These are phyloP conservation scores for Bothriochloa decipiens DNA, from an alignment of 176 grass and related monocot species.

Conservation along the genomic window DNA sequence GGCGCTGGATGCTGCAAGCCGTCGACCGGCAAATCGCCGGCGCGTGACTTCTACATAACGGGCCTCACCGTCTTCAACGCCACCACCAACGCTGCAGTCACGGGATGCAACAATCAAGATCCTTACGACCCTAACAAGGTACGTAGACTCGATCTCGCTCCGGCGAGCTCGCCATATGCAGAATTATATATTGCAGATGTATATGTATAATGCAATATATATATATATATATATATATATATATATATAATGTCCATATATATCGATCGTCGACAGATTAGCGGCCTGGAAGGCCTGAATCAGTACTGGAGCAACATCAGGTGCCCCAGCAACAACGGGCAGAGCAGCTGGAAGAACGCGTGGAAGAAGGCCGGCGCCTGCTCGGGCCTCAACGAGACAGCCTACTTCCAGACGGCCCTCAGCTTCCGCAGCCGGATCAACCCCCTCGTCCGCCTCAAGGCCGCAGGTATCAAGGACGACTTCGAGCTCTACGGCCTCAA, in stretches of 20 bases:
- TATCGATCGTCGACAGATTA: neutral
- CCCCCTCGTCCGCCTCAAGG: conserved; percentile 15
- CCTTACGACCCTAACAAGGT: conserved; percentile 37
- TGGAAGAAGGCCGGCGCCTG: conserved; percentile 55
- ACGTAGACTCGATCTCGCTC: neutral
- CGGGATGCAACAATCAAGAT: conserved; percentile 18
- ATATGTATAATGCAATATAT: too few species aligned
- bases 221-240: too few species aligned
- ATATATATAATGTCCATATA: too few species aligned
- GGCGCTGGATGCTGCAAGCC: conserved; percentile 42
- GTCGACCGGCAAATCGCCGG: conserved; percentile 14
- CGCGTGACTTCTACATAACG: conserved; percentile 38
- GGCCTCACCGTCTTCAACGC: conserved; percentile 29
- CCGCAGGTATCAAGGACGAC: conserved; percentile 7
- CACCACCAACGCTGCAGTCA: neutral
- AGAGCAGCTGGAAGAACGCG: conserved; percentile 37
- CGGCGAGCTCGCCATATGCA: too few species aligned
- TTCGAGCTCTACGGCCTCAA: conserved; percentile 30
- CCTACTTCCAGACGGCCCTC: conserved; percentile 46
- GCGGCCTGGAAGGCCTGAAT: neutral
- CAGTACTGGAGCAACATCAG: conserved; percentile 55
- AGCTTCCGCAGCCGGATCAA: conserved; percentile 33
- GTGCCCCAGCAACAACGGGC: conserved; percentile 47
- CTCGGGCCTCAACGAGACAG: conserved; percentile 31
- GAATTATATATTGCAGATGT: too few species aligned